Conservation (phyloP, 2,329 filamentous ascomycete species). For the Mariannaea sp. region DNA sequence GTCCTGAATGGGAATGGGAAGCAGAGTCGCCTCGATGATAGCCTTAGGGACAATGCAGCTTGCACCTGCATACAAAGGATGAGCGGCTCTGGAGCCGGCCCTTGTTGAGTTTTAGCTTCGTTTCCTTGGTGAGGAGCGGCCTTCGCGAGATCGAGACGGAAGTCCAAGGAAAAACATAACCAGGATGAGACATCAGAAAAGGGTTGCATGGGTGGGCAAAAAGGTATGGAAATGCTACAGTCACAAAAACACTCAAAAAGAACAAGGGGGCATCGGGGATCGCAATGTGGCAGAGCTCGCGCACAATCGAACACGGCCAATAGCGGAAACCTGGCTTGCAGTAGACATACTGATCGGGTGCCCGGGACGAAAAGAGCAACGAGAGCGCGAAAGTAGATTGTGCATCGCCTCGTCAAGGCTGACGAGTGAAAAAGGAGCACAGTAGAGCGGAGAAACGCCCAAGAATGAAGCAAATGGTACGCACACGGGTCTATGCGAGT, state of each 20-base stretch:
- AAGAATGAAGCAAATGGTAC: neutral
- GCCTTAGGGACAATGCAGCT: constrained; percentile 24
- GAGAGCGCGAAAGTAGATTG: constrained; percentile 16
- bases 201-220: neutral
- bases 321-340: neutral
- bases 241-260: no score
- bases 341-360: neutral
- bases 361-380: constrained; percentile 19
- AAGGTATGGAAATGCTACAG: no score
- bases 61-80: constrained; percentile 29
- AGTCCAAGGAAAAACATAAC: constrained; percentile 14
- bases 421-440: constrained; percentile 21
- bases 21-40: constrained; percentile 12
- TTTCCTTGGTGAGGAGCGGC: constrained; percentile 19
- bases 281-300: neutral
- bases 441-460: constrained; percentile 10
- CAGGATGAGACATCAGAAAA: neutral
- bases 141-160: no score
- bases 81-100: constrained; percentile 4
- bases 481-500: no score
- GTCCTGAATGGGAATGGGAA: constrained; percentile 28
- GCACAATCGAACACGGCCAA: neutral
- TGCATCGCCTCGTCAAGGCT: constrained; percentile 33
- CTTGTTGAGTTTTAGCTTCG: constrained; percentile 2
- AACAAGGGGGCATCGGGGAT: neutral